Evolutionary conservation across 345 rosid species (phyloP).

Genomic region (Angophora floribunda): DNA sequence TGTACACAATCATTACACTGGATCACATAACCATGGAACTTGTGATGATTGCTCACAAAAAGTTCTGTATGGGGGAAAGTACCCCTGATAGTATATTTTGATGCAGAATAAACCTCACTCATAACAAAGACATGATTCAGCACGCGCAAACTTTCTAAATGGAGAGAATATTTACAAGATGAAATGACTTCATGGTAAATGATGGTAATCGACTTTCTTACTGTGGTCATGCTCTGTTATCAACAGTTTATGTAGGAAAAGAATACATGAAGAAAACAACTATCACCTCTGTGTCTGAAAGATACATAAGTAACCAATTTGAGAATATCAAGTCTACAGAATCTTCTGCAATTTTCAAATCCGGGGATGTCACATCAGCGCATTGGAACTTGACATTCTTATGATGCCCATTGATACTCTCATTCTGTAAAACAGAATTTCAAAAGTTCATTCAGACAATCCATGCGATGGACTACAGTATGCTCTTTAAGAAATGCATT

Average conservation of each 20-base stretch:
- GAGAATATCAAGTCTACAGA: slow-evolving; percentile 84
- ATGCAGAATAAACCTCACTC: background rate
- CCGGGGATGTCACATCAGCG: slow-evolving; percentile 81
- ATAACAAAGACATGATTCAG: background rate
- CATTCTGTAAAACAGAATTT: slow-evolving; percentile 41
- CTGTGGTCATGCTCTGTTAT: background rate
- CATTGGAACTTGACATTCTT: slow-evolving; percentile 80
- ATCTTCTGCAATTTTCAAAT: slow-evolving; percentile 44
- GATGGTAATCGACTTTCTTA: background rate
- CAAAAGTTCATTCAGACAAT: background rate
- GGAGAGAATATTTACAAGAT: background rate
- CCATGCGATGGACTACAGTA: background rate
- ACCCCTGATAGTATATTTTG: background rate
- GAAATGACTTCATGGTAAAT: background rate
- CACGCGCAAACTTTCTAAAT: background rate
- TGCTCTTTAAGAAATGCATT: background rate
- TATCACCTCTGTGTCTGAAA: slow-evolving; percentile 78
- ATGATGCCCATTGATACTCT: slow-evolving; percentile 60
- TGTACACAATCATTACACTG: background rate
- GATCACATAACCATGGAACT: background rate
- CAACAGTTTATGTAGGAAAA: background rate
- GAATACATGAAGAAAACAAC: background rate
- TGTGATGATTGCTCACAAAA: background rate
- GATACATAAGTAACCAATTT: slow-evolving; percentile 97
- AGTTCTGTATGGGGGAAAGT: background rate